Conservation (phyloP, 1,284 basidiomycete species). For the Phlebopus sp. region DNA sequence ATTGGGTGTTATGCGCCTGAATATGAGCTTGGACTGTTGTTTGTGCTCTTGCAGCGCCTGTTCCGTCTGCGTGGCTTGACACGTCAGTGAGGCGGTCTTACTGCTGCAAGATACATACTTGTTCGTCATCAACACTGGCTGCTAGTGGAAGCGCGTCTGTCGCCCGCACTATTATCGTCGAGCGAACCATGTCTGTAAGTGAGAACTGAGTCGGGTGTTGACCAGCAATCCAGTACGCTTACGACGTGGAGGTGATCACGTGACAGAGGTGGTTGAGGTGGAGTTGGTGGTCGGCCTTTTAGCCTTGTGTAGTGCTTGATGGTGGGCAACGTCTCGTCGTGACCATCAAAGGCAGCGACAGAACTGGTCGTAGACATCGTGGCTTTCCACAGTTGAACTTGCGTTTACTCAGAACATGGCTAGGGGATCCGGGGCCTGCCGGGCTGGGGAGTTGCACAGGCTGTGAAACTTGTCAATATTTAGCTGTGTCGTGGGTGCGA, state of each 20-base stretch:
- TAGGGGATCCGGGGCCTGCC: too few species aligned
- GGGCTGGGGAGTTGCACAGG: too few species aligned
- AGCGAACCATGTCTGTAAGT: slow-evolving; percentile 70
- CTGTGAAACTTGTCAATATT: too few species aligned
- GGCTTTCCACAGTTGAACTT: too few species aligned
- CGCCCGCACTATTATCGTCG: slow-evolving; percentile 89
- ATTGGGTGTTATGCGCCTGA: slow-evolving; percentile 89
- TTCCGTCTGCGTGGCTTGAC: slow-evolving; percentile 66
- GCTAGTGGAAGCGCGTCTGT: slow-evolving; percentile 90
- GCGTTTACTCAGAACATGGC: too few species aligned
- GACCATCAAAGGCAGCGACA: too few species aligned
- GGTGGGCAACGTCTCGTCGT: too few species aligned
- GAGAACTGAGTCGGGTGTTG: background rate
- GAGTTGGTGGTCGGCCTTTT: too few species aligned
- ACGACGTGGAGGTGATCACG: slow-evolving; percentile 13
- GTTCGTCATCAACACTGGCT: slow-evolving; percentile 93
- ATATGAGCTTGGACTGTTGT: slow-evolving; percentile 96
- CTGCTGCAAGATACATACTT: slow-evolving; percentile 48
- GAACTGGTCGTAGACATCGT: too few species aligned
- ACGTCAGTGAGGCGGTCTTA: slow-evolving; percentile 7
- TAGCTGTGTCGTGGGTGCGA: too few species aligned
- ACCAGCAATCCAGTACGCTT: slow-evolving; percentile 5
- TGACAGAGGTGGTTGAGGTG: slow-evolving; percentile 5
- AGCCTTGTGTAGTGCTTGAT: too few species aligned
- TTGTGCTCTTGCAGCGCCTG: slow-evolving; percentile 94